Percentiles rank a stretch among this genome's conserved stretches.
These are phyloP conservation scores for Amyloporia xantha DNA, from an alignment of 768 basidiomycete genomes.

Conservation along the genomic window DNA sequence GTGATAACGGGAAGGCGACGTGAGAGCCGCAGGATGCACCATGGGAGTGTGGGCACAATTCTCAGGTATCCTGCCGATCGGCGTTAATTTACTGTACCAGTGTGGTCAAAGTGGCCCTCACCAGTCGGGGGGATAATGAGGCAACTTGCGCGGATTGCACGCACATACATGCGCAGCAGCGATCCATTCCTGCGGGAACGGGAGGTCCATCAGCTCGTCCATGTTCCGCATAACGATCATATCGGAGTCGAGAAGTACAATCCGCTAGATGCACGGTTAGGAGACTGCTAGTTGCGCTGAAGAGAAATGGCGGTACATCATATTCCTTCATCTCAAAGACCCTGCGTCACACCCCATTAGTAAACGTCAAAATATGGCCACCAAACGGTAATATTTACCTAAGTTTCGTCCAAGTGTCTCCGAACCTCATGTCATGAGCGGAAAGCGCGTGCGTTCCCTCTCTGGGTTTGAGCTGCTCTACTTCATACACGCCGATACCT, in stretches of 20 bases:
- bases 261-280: conserved; percentile 37
- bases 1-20: conserved; percentile 37
- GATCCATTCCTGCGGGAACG: conserved; percentile 62
- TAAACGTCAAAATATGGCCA: background rate
- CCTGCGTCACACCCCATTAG: conserved; percentile 21
- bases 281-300: background rate
- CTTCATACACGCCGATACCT: conserved; percentile 49
- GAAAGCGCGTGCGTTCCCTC: conserved; percentile 32
- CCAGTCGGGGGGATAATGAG: conserved; percentile 92
- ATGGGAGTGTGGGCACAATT: conserved; percentile 79
- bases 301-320: conserved; percentile 37
- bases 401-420: conserved; percentile 62
- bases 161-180: conserved; percentile 89
- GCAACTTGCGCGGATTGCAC: conserved; percentile 82
- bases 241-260: conserved; percentile 82
- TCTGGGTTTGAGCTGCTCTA: conserved; percentile 51
- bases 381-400: conserved; percentile 26
- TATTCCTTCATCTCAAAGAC: conserved; percentile 64
- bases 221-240: conserved; percentile 82
- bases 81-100: background rate
- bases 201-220: conserved; percentile 60
- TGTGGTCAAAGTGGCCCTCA: conserved; percentile 20
- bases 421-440: conserved; percentile 40
- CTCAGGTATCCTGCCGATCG: conserved; percentile 64
- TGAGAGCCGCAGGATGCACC: conserved; percentile 38